These are phyloP conservation scores for Phytophthora lateralis DNA, from an alignment of 352 stramenopile species.

Conservation along the genomic window DNA sequence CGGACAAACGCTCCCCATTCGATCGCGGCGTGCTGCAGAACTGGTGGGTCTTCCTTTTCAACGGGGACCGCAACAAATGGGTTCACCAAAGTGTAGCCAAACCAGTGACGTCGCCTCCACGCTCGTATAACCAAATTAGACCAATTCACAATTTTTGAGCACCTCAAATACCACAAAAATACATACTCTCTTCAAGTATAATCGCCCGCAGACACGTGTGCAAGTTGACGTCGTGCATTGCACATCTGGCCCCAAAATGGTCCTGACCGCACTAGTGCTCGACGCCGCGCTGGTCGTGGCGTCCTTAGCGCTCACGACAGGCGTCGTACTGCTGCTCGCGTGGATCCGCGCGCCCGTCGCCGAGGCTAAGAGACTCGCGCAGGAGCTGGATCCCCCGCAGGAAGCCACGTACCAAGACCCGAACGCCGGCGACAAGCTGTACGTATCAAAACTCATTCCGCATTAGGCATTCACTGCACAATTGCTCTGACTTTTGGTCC, in stretches of 20 bases:
- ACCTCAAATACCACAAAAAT: neutral
- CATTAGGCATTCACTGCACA: too few relatives aligned
- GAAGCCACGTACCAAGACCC: conserved; percentile 70
- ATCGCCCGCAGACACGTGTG: conserved; percentile 15
- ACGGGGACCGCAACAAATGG: conserved; percentile 65
- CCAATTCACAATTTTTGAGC: conserved; percentile 20
- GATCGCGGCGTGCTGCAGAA: conserved; percentile 63
- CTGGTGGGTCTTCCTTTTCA: conserved; percentile 59
- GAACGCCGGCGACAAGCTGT: conserved; percentile 43
- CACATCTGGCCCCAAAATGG: conserved; percentile 13
- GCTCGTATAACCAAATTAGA: conserved; percentile 18
- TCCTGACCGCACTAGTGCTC: conserved; percentile 18
- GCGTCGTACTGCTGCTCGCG: conserved; percentile 41
- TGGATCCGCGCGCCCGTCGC: conserved; percentile 68
- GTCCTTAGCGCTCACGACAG: conserved; percentile 30
- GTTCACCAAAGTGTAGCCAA: conserved; percentile 47
- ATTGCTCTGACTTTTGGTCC: too few relatives aligned
- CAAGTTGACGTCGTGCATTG: conserved; percentile 13
- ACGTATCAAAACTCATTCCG: conserved; percentile 18
- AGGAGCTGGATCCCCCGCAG: conserved; percentile 53
- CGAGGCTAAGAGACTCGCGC: conserved; percentile 56
- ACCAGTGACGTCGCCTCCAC: conserved; percentile 27
- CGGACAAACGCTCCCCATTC: conserved; percentile 66
- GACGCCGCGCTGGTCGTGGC: conserved; percentile 25
- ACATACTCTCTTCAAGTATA: neutral